Evolutionary conservation across 345 rosid genomes (phyloP), one percentile per base, ranked within the genome.

Genomic region (Hibiscus trionum): DNA sequence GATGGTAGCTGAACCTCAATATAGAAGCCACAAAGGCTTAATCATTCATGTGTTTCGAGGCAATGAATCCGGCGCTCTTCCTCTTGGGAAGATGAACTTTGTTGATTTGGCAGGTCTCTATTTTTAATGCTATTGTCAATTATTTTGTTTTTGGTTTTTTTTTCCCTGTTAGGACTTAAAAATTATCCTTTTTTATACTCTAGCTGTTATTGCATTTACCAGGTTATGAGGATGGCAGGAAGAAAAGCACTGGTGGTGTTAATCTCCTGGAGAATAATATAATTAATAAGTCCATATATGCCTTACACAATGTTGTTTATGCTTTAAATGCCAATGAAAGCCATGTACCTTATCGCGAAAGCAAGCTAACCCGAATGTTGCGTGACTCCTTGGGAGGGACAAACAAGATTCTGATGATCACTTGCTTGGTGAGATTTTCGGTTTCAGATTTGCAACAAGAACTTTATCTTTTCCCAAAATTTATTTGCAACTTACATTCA

Each of bases 341-440:
- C 19, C 90, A 85, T 70, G 85, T 93, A 35, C 96, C 94, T 24
- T 93, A 87, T 76, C 86, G 96, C 21, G 96, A 88, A 80, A 93
- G 90, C 75, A 88, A 84, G 78, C 83, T 93, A 33, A 87, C 93
- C 39, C 88, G 80, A 59, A 78, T 93, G 89, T 73, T 90, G 81
- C 86, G 86, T 69, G 91, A 88, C 67, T 93, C 94, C 19, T 74
- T 93, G 16, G 82, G 85, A 77, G 84, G 91, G 69, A 67, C 63
- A 58, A 82, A 75, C 78, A 78, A 50, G 77, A 77, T 86, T 8
- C 68, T 86, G 86, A 74, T 88, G 62, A 71, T 93, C 59, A 81
- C 93, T 59, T 93, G 98, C 80, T 76, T 93, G 85, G 98, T 93
- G 53, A 74, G 84, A 15, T 37, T 60, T 57, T 70, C 65, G 11